Evolutionary conservation across 2,329 filamentous ascomycete genomes (phyloP).

Genomic region (Intubia oerlemansii): DNA sequence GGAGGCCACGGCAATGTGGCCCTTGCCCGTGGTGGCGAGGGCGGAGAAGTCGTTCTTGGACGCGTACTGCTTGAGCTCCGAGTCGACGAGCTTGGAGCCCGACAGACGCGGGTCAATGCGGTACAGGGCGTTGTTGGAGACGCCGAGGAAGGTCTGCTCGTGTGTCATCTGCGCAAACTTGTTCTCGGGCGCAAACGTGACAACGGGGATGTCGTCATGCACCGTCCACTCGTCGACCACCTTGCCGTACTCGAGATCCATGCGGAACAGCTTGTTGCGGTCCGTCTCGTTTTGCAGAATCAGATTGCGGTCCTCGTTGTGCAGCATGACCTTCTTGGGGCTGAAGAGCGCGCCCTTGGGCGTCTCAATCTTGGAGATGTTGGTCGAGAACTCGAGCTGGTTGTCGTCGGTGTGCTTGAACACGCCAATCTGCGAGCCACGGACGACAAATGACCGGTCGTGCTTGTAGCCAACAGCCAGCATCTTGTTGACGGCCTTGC

Average conservation of each 20-base stretch:
- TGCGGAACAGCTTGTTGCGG: conserved; percentile 80
- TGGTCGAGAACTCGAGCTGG: conserved; percentile 86
- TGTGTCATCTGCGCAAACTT: conserved; percentile 97
- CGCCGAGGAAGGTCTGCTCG: conserved; percentile 85
- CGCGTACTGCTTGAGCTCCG: conserved; percentile 82
- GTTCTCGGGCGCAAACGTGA: conserved; percentile 83
- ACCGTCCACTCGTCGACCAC: conserved; percentile 98
- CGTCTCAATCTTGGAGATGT: conserved; percentile 87
- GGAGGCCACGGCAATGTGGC: conserved; percentile 88
- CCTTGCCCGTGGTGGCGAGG: conserved; percentile 84
- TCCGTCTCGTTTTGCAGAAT: conserved; percentile 68
- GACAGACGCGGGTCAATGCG: conserved; percentile 78
- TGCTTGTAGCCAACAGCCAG: conserved; percentile 94
- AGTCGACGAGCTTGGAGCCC: conserved; percentile 81
- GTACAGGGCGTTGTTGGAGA: conserved; percentile 83
- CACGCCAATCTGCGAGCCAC: conserved; percentile 93
- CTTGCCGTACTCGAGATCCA: conserved; percentile 96
- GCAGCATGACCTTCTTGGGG: conserved; percentile 92
- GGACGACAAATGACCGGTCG: conserved; percentile 89
- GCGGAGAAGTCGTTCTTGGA: conserved; percentile 97
- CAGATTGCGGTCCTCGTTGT: conserved; percentile 76
- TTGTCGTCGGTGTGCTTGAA: conserved; percentile 94
- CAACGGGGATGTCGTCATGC: conserved; percentile 85
- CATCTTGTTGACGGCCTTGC: conserved; percentile 73
- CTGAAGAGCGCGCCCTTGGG: conserved; percentile 73